These are phyloP conservation scores for Caryopteris hybrid DNA, from an alignment of 305 asterid genomes.

Conservation along the genomic window DNA sequence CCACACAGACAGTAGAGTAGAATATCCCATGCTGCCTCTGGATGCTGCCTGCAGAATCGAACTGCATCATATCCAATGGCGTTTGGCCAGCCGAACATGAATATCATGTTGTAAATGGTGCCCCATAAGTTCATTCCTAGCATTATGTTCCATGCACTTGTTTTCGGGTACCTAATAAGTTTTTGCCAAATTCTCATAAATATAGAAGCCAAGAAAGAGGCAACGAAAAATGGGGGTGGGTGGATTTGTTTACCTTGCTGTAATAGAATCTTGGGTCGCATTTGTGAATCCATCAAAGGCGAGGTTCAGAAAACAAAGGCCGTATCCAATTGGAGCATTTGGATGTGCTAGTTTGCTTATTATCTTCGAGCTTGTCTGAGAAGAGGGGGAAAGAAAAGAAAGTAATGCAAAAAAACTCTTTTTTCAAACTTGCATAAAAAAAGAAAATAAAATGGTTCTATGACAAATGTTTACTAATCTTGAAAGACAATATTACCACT, in stretches of 20 bases:
- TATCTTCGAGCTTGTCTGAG: constrained; percentile 93
- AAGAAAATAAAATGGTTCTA: neutral
- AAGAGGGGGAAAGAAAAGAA: neutral
- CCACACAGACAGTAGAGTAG: constrained; percentile 87
- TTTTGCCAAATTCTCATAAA: neutral
- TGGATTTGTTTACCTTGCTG: constrained; percentile 53
- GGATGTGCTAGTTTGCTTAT: constrained; percentile 94
- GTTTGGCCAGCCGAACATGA: constrained; percentile 90
- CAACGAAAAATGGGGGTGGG: neutral
- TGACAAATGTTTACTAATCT: neutral
- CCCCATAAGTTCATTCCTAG: constrained; percentile 99
- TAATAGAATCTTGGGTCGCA: constrained; percentile 94
- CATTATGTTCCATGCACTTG: constrained; percentile 97
- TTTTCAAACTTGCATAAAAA: neutral
- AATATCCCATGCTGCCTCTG: constrained; percentile 98
- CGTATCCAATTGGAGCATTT: constrained; percentile 92
- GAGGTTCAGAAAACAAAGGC: constrained; percentile 88
- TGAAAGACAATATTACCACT: too few relatives aligned
- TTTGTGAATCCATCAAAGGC: constrained; percentile 99
- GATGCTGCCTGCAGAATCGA: constrained; percentile 81
- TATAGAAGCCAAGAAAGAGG: neutral
- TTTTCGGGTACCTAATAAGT: constrained; percentile 78
- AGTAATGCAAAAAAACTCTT: neutral
- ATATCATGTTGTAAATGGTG: constrained; percentile 75
- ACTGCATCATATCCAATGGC: constrained; percentile 87